Conservation (phyloP, 139 green algal species). For the Volvox africanus region DNA sequence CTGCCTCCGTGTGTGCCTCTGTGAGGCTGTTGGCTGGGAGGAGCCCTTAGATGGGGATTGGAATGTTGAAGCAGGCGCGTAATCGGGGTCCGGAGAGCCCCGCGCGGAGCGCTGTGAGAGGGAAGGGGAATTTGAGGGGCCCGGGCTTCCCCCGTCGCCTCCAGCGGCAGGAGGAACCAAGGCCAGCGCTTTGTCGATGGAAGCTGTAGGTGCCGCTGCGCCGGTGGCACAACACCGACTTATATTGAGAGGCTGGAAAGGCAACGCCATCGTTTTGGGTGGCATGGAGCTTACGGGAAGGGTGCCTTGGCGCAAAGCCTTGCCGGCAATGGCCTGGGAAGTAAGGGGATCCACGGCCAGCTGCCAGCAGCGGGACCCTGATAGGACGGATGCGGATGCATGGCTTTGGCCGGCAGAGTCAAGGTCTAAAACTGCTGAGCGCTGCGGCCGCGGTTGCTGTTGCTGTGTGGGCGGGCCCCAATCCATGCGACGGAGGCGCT, state of each 20-base stretch:
- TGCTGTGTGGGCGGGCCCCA: neutral
- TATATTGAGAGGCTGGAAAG: constrained; percentile 5
- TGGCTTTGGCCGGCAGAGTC: neutral
- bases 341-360: neutral
- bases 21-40: neutral
- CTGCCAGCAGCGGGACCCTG: neutral
- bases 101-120: constrained; percentile 16
- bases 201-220: neutral
- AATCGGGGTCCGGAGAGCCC: constrained; percentile 6
- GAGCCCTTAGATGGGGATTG: neutral
- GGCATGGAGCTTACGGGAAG: neutral
- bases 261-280: neutral
- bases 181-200: neutral
- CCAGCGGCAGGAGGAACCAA: neutral
- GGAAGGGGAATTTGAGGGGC: neutral
- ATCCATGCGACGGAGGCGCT: constrained; percentile 1
- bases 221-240: neutral
- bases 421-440: no score
- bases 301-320: constrained; percentile 14
- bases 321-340: neutral
- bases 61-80: neutral
- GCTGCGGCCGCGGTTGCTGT: no score
- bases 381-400: neutral
- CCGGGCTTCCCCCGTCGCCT: neutral
- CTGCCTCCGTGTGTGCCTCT: neutral